Evolutionary conservation across 2,329 filamentous ascomycete genomes (phyloP).

Genomic region (Phyllosticta citriasiana): DNA sequence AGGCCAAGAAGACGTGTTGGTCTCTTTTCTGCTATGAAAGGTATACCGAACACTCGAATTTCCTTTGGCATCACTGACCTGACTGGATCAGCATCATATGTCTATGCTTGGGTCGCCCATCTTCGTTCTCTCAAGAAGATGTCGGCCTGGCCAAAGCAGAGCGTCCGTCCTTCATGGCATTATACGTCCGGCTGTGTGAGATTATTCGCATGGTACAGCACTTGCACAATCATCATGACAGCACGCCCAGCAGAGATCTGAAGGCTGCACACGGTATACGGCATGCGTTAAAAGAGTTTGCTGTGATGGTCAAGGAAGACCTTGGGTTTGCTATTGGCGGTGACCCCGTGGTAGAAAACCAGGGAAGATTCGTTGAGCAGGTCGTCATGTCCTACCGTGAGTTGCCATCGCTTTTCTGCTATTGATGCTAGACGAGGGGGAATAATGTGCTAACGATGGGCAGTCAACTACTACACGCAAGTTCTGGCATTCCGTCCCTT

Average conservation of each 20-base stretch:
- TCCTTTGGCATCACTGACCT: background rate
- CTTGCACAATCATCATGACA: conserved; percentile 8
- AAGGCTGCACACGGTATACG: conserved; percentile 5
- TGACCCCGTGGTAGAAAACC: background rate
- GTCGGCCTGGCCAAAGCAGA: conserved; percentile 2
- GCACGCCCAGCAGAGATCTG: conserved; percentile 1
- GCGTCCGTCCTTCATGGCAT: conserved; percentile 1
- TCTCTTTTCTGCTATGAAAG: conserved; percentile 4
- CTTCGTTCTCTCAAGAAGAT: conserved; percentile 4
- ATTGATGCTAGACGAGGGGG: background rate
- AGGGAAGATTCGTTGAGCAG: conserved; percentile 1
- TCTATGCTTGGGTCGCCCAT: conserved; percentile 2
- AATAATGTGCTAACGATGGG: background rate
- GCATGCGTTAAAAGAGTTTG: background rate
- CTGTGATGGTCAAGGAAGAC: background rate
- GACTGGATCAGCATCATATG: background rate
- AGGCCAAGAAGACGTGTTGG: conserved; percentile 7
- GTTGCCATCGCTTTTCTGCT: background rate
- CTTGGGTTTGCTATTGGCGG: conserved; percentile 2
- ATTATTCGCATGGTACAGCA: conserved; percentile 5
- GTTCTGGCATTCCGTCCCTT: conserved; percentile 8
- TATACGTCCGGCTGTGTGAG: conserved; percentile 1
- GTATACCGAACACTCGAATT: background rate
- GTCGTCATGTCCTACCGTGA: conserved; percentile 5
- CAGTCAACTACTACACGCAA: conserved; percentile 7